Base-by-base conservation (phyloP, 352 stramenopile genomes). In the Phytophthora citrophthora region DNA sequence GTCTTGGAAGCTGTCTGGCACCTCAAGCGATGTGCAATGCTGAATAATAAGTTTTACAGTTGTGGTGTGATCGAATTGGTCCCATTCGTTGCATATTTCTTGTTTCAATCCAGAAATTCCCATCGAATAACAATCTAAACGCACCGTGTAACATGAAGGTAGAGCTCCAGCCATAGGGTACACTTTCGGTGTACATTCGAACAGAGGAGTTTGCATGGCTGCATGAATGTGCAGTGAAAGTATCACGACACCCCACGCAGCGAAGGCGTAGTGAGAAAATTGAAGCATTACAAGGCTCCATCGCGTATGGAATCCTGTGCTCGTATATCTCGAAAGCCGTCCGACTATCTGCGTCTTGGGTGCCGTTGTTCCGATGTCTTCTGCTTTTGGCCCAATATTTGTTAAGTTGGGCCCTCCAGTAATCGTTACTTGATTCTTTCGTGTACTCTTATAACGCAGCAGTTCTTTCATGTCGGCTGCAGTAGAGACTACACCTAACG, bases 1-100 rank as follows among this genome's bases (percentile, higher is more conserved):
- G 24, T 73, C 54, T 7, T 54, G 41, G 20, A 88, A 71, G 1
- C 8, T 54, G 1, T 67, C 44, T 5, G 79, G 76, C 10, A 86
- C 54, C 26, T 75, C 52, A 5, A 88, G 45, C 16, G 61, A 40
- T 0, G 38, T 11, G 10, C 79, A 86, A 32, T 79, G 48, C 4
- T 56, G 44, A 48, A 82, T 72, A 23, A 57, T 50, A 12, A 74
- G 44, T 5, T 70, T 69, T 15, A 58, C 46, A 10, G 77, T 24
- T 29, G 70, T 66, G 13, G 20, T 52, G 32, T 26, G 18, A n/a
- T 80, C 61, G 15, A 85, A 57, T 4, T 44, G 24, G 8, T 40
- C n/a, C 32, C 69, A 66, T n/a, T 71, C 48, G 0, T 2, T 13
- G 1, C 43, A 34, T 7, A 77, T 39, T 56, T 76, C 43, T 10